phyloP scores from a whole-genome alignment of 2,329 filamentous ascomycete genomes.

The Coleophoma eucalyptorum region DNA sequence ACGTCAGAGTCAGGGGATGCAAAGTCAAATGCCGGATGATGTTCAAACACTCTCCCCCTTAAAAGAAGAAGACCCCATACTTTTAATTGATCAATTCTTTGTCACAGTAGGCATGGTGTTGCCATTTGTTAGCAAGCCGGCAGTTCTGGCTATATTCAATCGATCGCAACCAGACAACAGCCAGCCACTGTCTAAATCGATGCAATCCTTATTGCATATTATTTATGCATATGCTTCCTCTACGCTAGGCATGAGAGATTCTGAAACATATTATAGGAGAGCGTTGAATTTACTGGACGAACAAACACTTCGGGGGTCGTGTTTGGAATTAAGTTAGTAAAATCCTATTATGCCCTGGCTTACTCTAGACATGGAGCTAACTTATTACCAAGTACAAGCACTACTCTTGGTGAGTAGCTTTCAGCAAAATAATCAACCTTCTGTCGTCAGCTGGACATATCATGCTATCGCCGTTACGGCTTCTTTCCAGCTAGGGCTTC shows the following conservation, averaged over 20 bases:
- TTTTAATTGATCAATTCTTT: background rate
- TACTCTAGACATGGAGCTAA: background rate
- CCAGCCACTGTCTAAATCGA: background rate
- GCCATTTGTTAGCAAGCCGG: background rate
- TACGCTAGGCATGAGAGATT: slow-evolving; percentile 10
- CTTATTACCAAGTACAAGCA: slow-evolving; percentile 22
- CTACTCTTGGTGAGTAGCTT: slow-evolving; percentile 28
- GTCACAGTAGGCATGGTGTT: background rate
- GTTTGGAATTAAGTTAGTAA: slow-evolving; percentile 5
- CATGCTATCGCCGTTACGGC: slow-evolving; percentile 28
- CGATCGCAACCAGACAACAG: background rate
- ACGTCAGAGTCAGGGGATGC: background rate
- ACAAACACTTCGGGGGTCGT: slow-evolving; percentile 16
- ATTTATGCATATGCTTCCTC: slow-evolving; percentile 26
- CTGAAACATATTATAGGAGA: slow-evolving; percentile 25
- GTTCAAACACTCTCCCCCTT: no score
- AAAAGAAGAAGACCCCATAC: no score
- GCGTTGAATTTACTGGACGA: slow-evolving; percentile 21
- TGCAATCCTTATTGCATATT: slow-evolving; percentile 21
- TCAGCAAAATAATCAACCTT: slow-evolving; percentile 31
- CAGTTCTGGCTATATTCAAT: background rate
- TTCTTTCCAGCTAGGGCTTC: slow-evolving; percentile 30
- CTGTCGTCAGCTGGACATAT: slow-evolving; percentile 28
- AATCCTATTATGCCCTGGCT: background rate
- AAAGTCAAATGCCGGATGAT: background rate